Evolutionary conservation across 2,329 filamentous ascomycete genomes (phyloP).

Genomic region (Fusarium abutilonis): DNA sequence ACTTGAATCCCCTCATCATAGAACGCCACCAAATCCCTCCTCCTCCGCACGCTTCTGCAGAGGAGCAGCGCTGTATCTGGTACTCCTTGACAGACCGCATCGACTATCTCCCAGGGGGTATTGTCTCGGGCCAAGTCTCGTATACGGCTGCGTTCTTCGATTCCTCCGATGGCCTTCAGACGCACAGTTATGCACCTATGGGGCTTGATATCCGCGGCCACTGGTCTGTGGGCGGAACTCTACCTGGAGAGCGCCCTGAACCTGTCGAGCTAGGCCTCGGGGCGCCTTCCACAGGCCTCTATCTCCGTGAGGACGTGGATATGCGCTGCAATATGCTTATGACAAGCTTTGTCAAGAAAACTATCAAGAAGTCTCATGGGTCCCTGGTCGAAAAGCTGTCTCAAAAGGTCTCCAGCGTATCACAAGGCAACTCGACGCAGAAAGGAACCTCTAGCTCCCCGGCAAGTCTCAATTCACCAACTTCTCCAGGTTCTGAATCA

Average conservation of each 20-base stretch:
- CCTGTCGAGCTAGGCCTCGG: constrained; percentile 72
- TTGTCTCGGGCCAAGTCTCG: constrained; percentile 72
- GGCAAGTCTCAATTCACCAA: constrained; percentile 26
- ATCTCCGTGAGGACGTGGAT: constrained; percentile 85
- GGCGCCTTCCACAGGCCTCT: constrained; percentile 74
- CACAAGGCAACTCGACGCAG: constrained; percentile 34
- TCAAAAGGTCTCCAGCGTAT: constrained; percentile 46
- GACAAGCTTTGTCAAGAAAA: constrained; percentile 81
- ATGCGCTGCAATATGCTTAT: constrained; percentile 82
- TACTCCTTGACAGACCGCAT: constrained; percentile 83
- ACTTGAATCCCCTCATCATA: constrained; percentile 84
- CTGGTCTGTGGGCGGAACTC: constrained; percentile 78
- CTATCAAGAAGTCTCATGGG: constrained; percentile 78
- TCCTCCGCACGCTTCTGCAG: constrained; percentile 71
- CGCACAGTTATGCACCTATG: constrained; percentile 84
- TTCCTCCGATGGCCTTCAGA: constrained; percentile 76
- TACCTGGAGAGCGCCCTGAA: constrained; percentile 74
- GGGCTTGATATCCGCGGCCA: constrained; percentile 81
- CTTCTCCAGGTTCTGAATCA: constrained; percentile 25
- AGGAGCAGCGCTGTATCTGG: constrained; percentile 80
- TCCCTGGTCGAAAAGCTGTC: constrained; percentile 73
- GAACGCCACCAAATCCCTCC: constrained; percentile 74
- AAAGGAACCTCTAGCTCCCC: constrained; percentile 17
- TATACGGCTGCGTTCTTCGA: constrained; percentile 87
- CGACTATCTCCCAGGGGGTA: constrained; percentile 74